Base-by-base conservation (phyloP, 768 basidiomycete species). In the Tulasnella sp. region DNA sequence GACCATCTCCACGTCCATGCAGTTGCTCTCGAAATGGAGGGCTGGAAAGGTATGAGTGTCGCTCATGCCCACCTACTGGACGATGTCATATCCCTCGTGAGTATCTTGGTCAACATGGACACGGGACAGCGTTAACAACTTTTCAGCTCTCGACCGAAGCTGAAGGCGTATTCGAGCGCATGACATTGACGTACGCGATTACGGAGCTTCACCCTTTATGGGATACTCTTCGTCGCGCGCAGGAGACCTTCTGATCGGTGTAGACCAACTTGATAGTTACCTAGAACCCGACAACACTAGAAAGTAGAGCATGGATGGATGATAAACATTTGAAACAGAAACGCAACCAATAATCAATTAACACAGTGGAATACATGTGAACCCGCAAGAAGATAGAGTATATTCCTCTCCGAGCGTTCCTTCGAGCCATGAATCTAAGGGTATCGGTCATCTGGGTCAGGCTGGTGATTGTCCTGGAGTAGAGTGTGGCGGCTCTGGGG, bases 1-100 rank as follows among this genome's bases (percentile, higher is more conserved):
- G 96, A 98, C 82, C 96, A 95, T 81, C 95, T 98, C 82, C 96
- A 98, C 79, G 93, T 98, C 3, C 96, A 98, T 81, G 91, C 97
- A 74, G 93, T 95, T 37, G 92, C 96, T 81, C 89, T 89, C 0
- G 90, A 91, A 79, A 90, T 92, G 80, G 87, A 87, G 57, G 87
- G 90, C 18, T 83, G 86, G 67, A 81, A 89, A 79, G 93, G 96
- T 0, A 92, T 93, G 89, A 85, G 88, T 0, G 92, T 95, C 0
- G 97, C 95, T 1, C 96, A 96, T 82, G 95, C 96, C 0, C 95
- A 98, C 85, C 86, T 99, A 16, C 86, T 99, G 11, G 97, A 98
- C 81, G 95, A 98, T 84, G 83, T 98, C 73, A 96, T 99, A 79
- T 90, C 92, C 2, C 83, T 97, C 84, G 95, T 96, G 48, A 80